phyloP scores from a whole-genome alignment of 257 asterid species.

The Solanum bulbocastanum region DNA sequence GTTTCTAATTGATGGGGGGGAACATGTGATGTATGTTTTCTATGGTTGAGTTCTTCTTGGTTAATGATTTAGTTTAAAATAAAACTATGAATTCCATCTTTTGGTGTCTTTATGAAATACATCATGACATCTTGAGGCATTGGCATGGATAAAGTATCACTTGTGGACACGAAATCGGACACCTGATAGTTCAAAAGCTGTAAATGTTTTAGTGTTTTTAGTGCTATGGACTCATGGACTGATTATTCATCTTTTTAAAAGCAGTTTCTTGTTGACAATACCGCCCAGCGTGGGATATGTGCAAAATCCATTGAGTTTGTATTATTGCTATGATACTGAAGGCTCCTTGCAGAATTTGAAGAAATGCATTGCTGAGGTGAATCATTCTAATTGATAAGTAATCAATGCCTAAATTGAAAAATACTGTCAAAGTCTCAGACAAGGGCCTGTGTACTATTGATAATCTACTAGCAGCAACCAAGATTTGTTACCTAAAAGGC shows the following conservation, averaged over 20 bases:
- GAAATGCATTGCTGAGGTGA: slow-evolving; percentile 95
- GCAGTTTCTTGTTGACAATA: slow-evolving; percentile 85
- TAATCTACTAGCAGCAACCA: neutral
- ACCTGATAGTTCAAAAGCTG: neutral
- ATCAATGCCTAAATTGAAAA: neutral
- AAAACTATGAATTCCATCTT: neutral
- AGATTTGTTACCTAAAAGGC: neutral
- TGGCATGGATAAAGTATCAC: neutral
- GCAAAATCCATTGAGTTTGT: slow-evolving; percentile 84
- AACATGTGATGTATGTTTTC: neutral
- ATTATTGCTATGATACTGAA: slow-evolving; percentile 76
- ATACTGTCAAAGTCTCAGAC: neutral
- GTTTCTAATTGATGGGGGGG: neutral
- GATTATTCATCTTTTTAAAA: slow-evolving; percentile 8
- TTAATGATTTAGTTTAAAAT: neutral
- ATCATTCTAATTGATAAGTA: neutral
- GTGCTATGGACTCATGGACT: neutral
- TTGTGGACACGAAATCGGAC: neutral
- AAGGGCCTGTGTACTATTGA: neutral
- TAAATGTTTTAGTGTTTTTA: neutral
- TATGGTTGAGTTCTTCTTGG: neutral
- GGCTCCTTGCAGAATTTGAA: slow-evolving; percentile 37
- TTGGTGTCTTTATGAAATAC: neutral
- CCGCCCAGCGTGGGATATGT: slow-evolving; percentile 95
- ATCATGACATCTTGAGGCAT: neutral